Conservation (phyloP, 2,329 filamentous ascomycete species). For the Nemania diffusa region DNA sequence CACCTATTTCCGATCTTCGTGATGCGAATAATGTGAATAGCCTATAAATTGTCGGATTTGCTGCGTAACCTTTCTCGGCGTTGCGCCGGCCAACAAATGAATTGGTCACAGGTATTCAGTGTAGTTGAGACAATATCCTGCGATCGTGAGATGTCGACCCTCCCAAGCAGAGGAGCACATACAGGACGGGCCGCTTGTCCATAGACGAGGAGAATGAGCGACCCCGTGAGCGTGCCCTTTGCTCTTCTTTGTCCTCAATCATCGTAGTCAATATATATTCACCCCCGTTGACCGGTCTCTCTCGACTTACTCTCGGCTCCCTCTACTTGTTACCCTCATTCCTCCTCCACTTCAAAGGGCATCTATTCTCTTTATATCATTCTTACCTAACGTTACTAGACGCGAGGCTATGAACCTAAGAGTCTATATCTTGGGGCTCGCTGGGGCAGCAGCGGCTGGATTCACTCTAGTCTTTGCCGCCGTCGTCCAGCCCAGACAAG, state of each 20-base stretch:
- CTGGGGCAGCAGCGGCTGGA: constrained; percentile 1
- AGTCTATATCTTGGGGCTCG: constrained; percentile 19
- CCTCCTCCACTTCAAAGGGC: not conserved
- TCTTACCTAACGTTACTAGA: not conserved
- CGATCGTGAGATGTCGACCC: constrained; percentile 3
- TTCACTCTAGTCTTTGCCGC: not conserved
- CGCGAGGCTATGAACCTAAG: constrained; percentile 25
- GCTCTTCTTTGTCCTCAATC: too few relatives aligned
- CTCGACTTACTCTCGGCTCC: not conserved
- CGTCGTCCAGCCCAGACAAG: constrained; percentile 31
- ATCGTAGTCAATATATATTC: not conserved
- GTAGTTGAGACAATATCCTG: constrained; percentile 16
- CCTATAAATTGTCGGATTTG: not conserved
- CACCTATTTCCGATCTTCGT: not conserved
- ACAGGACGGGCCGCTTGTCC: not conserved
- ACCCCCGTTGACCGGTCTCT: not conserved
- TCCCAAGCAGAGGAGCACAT: not conserved
- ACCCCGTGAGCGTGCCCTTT: too few relatives aligned
- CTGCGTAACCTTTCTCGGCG: not conserved
- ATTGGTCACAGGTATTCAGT: constrained; percentile 1
- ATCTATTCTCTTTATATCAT: not conserved
- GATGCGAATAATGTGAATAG: not conserved
- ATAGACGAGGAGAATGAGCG: not conserved
- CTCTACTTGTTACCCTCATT: not conserved
- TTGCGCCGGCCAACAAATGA: constrained; percentile 12